Evolutionary conservation across 192 early-diverging fungal species (phyloP).

Genomic region (Rhizoclosmatium sp.): DNA sequence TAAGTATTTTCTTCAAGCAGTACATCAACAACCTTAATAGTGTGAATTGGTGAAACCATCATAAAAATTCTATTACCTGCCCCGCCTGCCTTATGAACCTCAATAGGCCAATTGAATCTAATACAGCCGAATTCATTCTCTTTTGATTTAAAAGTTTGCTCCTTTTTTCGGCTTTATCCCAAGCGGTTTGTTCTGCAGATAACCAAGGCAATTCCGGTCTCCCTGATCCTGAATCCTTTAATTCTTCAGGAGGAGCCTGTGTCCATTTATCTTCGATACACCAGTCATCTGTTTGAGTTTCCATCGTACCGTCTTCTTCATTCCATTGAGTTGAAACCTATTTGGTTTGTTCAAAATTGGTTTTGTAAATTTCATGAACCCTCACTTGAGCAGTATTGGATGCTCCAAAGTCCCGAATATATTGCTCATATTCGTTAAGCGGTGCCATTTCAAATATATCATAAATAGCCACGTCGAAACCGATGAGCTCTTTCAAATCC

Average conservation of each 20-base stretch:
- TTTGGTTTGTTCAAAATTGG: background rate
- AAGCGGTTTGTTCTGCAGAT: conserved; percentile 23
- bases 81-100: conserved; percentile 45
- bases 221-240: conserved; percentile 43
- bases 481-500: conserved; percentile 53
- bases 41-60: background rate
- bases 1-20: conserved; percentile 52
- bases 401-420: conserved; percentile 58
- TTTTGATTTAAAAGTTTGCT: background rate
- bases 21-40: conserved; percentile 50
- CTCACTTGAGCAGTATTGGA: conserved; percentile 54
- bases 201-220: conserved; percentile 38
- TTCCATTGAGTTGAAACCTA: conserved; percentile 54
- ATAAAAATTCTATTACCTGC: conserved; percentile 37
- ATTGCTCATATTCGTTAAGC: conserved; percentile 62
- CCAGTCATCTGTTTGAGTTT: conserved; percentile 58
- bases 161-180: conserved; percentile 33
- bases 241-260: conserved; percentile 51
- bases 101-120: conserved; percentile 45
- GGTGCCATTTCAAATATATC: conserved; percentile 58
- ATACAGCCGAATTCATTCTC: background rate
- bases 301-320: conserved; percentile 45
- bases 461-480: conserved; percentile 54
- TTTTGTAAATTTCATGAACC: conserved; percentile 1
- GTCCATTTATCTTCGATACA: conserved; percentile 53